Conservation (phyloP, 805 yeast genomes). For the Wickerhamiella kazuoi region DNA sequence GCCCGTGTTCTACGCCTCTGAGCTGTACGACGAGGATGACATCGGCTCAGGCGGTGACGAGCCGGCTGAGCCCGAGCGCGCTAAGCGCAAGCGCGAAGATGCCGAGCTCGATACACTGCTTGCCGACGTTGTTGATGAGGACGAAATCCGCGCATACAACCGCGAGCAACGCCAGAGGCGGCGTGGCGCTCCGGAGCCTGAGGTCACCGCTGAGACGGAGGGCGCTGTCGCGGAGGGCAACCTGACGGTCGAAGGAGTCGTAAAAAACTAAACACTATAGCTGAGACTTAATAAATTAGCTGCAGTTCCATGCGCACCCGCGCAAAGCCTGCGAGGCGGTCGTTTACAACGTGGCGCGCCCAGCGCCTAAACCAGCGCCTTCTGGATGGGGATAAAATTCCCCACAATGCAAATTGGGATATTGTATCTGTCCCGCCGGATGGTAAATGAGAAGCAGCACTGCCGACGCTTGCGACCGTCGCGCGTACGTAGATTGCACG, state of each 20-base stretch:
- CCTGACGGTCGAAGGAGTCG: too few relatives aligned
- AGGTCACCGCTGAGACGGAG: background rate
- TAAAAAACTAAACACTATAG: too few relatives aligned
- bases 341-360: too few relatives aligned
- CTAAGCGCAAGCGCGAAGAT: slow-evolving; percentile 17
- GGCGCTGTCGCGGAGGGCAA: background rate
- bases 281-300: too few relatives aligned
- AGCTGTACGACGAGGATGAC: slow-evolving; percentile 32
- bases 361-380: background rate
- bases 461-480: slow-evolving; percentile 66
- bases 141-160: slow-evolving; percentile 42
- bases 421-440: slow-evolving; percentile 78
- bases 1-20: slow-evolving; percentile 60
- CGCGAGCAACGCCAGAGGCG: slow-evolving; percentile 27
- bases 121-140: slow-evolving; percentile 68
- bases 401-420: slow-evolving; percentile 95
- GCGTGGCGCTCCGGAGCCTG: background rate
- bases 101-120: slow-evolving; percentile 51
- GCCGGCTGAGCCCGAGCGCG: slow-evolving; percentile 17
- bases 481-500: slow-evolving; percentile 69
- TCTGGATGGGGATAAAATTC: slow-evolving; percentile 61
- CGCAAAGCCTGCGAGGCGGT: too few relatives aligned
- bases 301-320: too few relatives aligned
- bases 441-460: slow-evolving; percentile 89
- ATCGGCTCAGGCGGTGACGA: slow-evolving; percentile 25